Base-by-base conservation (phyloP, 208 protist genomes). In the Polymyxa betae region DNA sequence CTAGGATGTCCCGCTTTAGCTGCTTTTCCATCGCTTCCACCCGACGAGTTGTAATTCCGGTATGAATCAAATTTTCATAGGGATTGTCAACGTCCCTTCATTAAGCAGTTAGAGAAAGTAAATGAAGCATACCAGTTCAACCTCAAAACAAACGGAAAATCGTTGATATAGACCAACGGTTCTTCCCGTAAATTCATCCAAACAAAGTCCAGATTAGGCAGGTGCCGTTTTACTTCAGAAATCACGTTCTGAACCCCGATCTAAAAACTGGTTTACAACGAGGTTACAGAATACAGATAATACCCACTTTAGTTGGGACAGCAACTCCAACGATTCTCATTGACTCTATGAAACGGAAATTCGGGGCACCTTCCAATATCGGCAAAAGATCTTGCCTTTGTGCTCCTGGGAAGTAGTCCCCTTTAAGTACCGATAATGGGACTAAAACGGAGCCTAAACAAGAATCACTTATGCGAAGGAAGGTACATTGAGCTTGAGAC, bases 11-110 rank as follows among this genome's bases (percentile, higher is more conserved):
- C 5, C 72, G 72, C 72, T 82, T 82, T 20, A 82, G 72, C 72
- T 82, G 72, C n/a, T 82, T 82, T 82, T 82, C 72, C 72, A 82
- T 82, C 5, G 72, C 72, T 82, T 82, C 72, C 5, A 82, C 72
- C 5, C 72, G 72, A 5, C 72, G 72, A 35, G 72, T 82, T 5
- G 72, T 82, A 35, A 82, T 82, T 45, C 72, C 72, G n/a, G 72
- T 82, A 43, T 82, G 72, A 82, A 82, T 43, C 72, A 82, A n/a
- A 82, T 82, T 82, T 5, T 5, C 35, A n/a, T 82, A 82, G 10
- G 72, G 72, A 82, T 82, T 82, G 35, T 82, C 72, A 20, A 82
- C 72, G n/a, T 82, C 72, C n/a, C 72, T 82, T 5, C 40, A n/a
- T 38, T 20, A 5, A 60, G 49, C 24, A 60, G 49, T 5, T 60